Evolutionary conservation across 1,139 yeast species (phyloP).

Genomic region (Zygoascus sp.): DNA sequence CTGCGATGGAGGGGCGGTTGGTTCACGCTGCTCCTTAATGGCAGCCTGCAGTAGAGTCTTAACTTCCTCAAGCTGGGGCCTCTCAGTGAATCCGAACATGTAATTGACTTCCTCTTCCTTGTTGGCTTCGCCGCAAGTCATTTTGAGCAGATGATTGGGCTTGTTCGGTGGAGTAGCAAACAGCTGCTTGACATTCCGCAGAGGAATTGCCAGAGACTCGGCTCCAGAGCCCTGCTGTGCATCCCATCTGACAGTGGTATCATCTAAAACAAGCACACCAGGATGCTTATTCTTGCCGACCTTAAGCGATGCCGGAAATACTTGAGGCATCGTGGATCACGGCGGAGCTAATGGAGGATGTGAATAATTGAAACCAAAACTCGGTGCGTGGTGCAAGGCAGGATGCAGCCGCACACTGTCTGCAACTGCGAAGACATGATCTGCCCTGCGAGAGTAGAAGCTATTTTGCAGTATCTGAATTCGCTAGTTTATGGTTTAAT

Average conservation of each 20-base stretch:
- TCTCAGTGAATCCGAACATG: constrained; percentile 59
- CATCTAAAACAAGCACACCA: constrained; percentile 9
- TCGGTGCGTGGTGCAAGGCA: too few relatives aligned
- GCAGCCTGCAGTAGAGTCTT: constrained; percentile 67
- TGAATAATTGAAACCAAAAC: background rate
- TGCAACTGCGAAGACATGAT: too few relatives aligned
- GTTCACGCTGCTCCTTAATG: constrained; percentile 33
- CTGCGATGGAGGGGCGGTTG: background rate
- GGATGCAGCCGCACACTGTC: too few relatives aligned
- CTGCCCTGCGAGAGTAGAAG: background rate
- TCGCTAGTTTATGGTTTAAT: too few relatives aligned
- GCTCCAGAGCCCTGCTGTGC: constrained; percentile 5
- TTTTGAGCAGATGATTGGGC: constrained; percentile 64
- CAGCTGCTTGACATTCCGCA: constrained; percentile 7
- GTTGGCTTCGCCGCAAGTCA: constrained; percentile 30
- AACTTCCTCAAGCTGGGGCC: constrained; percentile 71
- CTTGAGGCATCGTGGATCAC: constrained; percentile 6
- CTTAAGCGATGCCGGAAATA: constrained; percentile 10
- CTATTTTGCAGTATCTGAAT: too few relatives aligned
- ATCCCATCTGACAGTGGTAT: constrained; percentile 9
- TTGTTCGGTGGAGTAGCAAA: constrained; percentile 72
- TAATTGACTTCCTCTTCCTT: constrained; percentile 42
- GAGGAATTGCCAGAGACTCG: constrained; percentile 2
- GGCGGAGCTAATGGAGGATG: background rate
- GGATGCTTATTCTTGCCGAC: constrained; percentile 5